phyloP scores from a whole-genome alignment of 768 basidiomycete species.

The Mycena chlorophos region DNA sequence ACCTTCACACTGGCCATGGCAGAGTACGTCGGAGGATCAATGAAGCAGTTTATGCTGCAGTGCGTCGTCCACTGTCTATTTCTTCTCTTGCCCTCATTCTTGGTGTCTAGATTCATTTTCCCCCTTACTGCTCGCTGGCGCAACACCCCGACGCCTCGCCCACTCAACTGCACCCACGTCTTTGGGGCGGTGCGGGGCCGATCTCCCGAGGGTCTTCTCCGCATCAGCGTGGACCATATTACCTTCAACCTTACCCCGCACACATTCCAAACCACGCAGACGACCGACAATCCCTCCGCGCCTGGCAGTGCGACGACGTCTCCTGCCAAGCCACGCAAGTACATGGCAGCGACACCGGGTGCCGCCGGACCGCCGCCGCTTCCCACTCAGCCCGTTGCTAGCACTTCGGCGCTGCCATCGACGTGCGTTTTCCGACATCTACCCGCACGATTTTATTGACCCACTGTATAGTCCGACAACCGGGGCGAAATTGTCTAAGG shows the following conservation, averaged over 20 bases:
- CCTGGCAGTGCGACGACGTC: neutral
- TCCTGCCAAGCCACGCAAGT: neutral
- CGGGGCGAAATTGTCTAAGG: too few species aligned
- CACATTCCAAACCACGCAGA: too few species aligned
- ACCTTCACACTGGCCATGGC: neutral
- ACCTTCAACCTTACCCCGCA: neutral
- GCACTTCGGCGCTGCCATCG: too few species aligned
- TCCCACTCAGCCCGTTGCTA: neutral
- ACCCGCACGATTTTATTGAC: too few species aligned
- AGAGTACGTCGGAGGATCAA: neutral
- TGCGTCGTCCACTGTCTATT: neutral
- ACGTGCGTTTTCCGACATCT: too few species aligned
- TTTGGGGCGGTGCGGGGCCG: neutral
- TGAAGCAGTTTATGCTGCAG: neutral
- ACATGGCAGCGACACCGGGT: neutral
- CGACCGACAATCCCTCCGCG: neutral
- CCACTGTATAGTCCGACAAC: too few species aligned
- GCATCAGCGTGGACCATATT: neutral
- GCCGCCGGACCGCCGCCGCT: too few species aligned
- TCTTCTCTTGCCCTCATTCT: neutral
- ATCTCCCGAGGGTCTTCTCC: neutral
- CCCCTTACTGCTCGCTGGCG: neutral
- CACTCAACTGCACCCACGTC: neutral
- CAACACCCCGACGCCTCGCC: neutral
- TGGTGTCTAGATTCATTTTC: neutral